Base-by-base conservation (phyloP, 371 early-diverging fungal genomes). In the Aphelidium insulamus region DNA sequence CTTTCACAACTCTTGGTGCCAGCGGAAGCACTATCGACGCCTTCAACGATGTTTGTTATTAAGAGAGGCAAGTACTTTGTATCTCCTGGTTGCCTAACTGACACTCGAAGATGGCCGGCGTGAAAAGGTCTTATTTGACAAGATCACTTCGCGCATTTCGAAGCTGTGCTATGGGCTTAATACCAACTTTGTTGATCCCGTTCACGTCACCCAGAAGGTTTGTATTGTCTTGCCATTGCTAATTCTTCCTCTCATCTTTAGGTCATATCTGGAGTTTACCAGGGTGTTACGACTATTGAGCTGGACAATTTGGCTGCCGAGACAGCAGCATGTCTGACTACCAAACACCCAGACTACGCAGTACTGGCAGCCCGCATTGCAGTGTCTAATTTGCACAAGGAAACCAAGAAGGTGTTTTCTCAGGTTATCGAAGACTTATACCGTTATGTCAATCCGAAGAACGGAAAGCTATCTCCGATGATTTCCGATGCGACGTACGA, bases 281-380 rank as follows among this genome's bases (percentile, higher is more conserved):
- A 83, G 45, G 95, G 95, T 26, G 90, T 94, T 30, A 82, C 82
- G 10, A 94, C 95, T 0, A 73, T 79, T 11, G 92, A 91, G 57
- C 67, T 94, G 23, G 95, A 94, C 55, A 94, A 88, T 54, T 68
- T 94, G 17, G 88, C 92, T 14, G 88, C 95, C 24, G 95, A 94
- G 54, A 94, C 91, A 3, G 79, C 87, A 5, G 95, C 92, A 1
- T 87, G 88, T 45, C 66, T 90, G 75, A 94, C 92, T 3, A 90
- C 95, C 11, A 78, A 76, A 44, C 97, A 97, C 53, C 95, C 97
- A 2, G 92, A 98, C 54, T 99, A 94, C 58, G 88, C 90, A 14
- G 62, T 78, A 19, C 70, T 99, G 10, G 97, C 98, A 28, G 90
- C 97, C 16, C 79, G 97, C 35, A 92, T 98, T 44, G 86, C 87